phyloP scores from a whole-genome alignment of 139 green algal genomes.

The Chlorokybus atmophyticus region DNA sequence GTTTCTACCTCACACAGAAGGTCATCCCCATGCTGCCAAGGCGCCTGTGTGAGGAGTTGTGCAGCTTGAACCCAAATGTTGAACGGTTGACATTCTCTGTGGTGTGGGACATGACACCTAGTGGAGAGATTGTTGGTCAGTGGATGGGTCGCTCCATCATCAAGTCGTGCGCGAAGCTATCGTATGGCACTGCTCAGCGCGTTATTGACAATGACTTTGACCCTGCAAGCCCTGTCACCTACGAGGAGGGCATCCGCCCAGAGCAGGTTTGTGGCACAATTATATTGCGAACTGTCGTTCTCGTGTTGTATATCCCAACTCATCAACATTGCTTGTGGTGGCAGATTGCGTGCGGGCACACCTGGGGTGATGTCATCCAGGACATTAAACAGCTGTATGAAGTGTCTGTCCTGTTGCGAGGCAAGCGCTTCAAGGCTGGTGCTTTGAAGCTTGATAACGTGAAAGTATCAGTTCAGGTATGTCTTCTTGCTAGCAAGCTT shows the following conservation, averaged over 20 bases:
- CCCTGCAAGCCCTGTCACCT: background rate
- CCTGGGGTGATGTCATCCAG: slow-evolving; percentile 53
- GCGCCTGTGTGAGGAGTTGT: slow-evolving; percentile 40
- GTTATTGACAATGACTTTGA: slow-evolving; percentile 54
- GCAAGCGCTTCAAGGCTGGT: slow-evolving; percentile 12
- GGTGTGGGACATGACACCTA: slow-evolving; percentile 25
- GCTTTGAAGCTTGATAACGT: background rate
- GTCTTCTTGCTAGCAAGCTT: too few relatives aligned
- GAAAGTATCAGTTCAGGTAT: too few relatives aligned
- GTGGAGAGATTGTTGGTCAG: slow-evolving; percentile 40
- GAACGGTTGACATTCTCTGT: slow-evolving; percentile 38
- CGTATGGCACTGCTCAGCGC: slow-evolving; percentile 68
- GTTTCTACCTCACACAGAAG: slow-evolving; percentile 33
- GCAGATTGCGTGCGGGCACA: slow-evolving; percentile 31
- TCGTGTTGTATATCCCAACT: too few relatives aligned
- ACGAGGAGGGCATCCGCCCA: slow-evolving; percentile 33
- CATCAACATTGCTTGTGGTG: too few relatives aligned
- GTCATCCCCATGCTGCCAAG: slow-evolving; percentile 43
- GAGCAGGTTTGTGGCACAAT: too few relatives aligned
- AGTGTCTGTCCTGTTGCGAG: slow-evolving; percentile 38
- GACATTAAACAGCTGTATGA: slow-evolving; percentile 52
- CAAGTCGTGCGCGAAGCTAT: slow-evolving; percentile 70
- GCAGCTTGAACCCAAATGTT: slow-evolving; percentile 34
- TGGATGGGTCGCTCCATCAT: slow-evolving; percentile 37
- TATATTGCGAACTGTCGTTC: too few relatives aligned